These are phyloP conservation scores for Rhodotorula sphaerocarpa DNA, from an alignment of 768 basidiomycete species.

Conservation along the genomic window DNA sequence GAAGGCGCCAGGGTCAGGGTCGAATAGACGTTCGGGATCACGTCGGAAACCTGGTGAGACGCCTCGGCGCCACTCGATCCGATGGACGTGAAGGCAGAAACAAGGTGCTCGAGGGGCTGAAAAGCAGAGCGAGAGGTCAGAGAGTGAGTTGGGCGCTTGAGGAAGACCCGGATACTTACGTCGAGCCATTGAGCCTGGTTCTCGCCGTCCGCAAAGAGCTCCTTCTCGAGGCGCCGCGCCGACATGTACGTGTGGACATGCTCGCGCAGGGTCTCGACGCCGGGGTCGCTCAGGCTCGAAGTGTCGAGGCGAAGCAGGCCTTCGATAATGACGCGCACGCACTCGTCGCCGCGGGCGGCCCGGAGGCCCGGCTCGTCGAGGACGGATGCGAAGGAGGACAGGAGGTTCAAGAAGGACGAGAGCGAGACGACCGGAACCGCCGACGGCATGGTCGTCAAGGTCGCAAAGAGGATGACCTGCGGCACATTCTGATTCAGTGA, in stretches of 20 bases:
- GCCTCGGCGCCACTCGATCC: constrained; percentile 50
- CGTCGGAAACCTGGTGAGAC: constrained; percentile 33
- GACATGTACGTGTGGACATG: constrained; percentile 23
- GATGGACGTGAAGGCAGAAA: constrained; percentile 60
- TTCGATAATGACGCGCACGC: constrained; percentile 71
- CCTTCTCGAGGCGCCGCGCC: constrained; percentile 48
- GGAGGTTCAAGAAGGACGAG: constrained; percentile 67
- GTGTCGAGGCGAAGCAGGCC: constrained; percentile 63
- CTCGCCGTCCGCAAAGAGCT: constrained; percentile 51
- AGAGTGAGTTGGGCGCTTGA: background rate
- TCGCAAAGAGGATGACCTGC: constrained; percentile 89
- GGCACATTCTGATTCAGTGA: too few relatives aligned
- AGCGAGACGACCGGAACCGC: constrained; percentile 53
- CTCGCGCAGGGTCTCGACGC: constrained; percentile 24
- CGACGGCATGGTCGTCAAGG: constrained; percentile 58
- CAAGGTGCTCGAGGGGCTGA: constrained; percentile 67
- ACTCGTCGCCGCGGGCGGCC: constrained; percentile 70
- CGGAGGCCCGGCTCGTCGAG: constrained; percentile 84
- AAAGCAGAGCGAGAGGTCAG: constrained; percentile 15
- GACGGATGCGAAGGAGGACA: constrained; percentile 75
- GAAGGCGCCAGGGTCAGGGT: constrained; percentile 56
- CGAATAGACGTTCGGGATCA: constrained; percentile 2
- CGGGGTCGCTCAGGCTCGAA: background rate
- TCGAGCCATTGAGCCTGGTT: constrained; percentile 44
- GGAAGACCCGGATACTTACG: constrained; percentile 16